Evolutionary conservation across 371 early-diverging fungal species (phyloP).

Genomic region (Mortierella sp.): DNA sequence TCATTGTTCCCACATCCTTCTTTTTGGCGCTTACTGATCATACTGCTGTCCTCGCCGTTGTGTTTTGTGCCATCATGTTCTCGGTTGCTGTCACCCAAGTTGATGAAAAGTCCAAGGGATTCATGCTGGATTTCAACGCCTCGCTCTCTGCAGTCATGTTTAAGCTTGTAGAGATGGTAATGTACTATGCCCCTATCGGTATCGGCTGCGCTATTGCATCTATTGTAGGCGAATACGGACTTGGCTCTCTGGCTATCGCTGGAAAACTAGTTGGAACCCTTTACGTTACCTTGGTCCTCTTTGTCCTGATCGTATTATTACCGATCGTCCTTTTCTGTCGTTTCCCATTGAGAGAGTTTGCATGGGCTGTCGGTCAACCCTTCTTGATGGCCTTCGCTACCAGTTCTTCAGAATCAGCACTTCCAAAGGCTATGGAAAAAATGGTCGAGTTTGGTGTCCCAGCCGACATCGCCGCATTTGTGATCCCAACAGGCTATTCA

Average conservation of each 20-base stretch:
- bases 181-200: conserved; percentile 82
- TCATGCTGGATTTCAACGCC: conserved; percentile 69
- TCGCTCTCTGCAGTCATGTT: conserved; percentile 75
- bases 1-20: conserved; percentile 71
- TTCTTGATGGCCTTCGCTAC: conserved; percentile 82
- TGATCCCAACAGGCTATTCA: conserved; percentile 82
- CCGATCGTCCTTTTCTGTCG: conserved; percentile 69
- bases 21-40: conserved; percentile 64
- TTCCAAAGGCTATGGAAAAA: conserved; percentile 78
- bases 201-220: conserved; percentile 74
- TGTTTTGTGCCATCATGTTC: conserved; percentile 77
- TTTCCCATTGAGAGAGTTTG: conserved; percentile 68
- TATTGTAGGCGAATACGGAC: conserved; percentile 73
- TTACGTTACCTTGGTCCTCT: conserved; percentile 69
- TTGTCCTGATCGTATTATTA: conserved; percentile 65
- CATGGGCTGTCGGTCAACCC: conserved; percentile 68
- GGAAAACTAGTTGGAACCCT: conserved; percentile 76
- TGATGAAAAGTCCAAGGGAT: conserved; percentile 60
- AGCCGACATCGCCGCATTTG: conserved; percentile 74
- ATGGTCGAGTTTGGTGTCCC: conserved; percentile 80
- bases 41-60: conserved; percentile 70
- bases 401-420: conserved; percentile 84
- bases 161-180: conserved; percentile 70
- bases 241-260: conserved; percentile 68
- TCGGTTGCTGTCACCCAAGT: conserved; percentile 68